Base-by-base conservation (phyloP, 1,284 basidiomycete species). In the Veloporphyrellus conicus region DNA sequence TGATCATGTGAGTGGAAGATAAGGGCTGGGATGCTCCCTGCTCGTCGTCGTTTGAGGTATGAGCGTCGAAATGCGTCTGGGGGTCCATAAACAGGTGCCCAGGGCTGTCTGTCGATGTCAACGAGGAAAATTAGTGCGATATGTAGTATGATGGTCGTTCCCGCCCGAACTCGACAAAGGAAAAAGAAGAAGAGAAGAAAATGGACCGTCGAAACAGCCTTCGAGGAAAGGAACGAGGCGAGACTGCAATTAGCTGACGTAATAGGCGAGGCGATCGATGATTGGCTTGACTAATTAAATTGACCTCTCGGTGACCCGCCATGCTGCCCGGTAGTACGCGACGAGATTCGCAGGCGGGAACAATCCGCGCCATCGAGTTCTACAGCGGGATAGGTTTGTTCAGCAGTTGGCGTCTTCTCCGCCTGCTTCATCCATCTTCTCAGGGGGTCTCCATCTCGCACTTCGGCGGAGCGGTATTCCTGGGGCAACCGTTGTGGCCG, bases 401-500 rank as follows among this genome's bases (percentile, higher is more conserved):
- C 14, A 4, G 22, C 42, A 43, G 12, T 42, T 48, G 15, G 18
- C 6, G 32, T 36, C 12, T 40, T 49, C 43, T 36, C 14, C 14
- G 65, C 60, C 32, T 16, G 3, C 1, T 38, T 60, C 36, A 47
- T 10, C 31, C 14, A 10, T 39, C 41, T n/a, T 48, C 34, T 12
- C 54, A 88, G 87, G 85, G 25, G 87, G 86, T 9, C 69, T 89
- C 6, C 82, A 86, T 68, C 68, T 78, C 27, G 86, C 86, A 11
- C 71, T 89, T n/a, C 57, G 67, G 41, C 71, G 75, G 37, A 81
- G 80, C 55, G 59, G 58, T 14, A 66, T 78, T 41, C 57, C 69
- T 19, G 72, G 63, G 11, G 68, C 71, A 10, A 65, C 70, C 0
- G 45, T 54, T 6, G 73, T 89, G 19, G 68, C 81, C 11, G 84